Conservation (phyloP, 192 early-diverging fungal genomes). For the Gaertneriomyces semiglobifer region DNA sequence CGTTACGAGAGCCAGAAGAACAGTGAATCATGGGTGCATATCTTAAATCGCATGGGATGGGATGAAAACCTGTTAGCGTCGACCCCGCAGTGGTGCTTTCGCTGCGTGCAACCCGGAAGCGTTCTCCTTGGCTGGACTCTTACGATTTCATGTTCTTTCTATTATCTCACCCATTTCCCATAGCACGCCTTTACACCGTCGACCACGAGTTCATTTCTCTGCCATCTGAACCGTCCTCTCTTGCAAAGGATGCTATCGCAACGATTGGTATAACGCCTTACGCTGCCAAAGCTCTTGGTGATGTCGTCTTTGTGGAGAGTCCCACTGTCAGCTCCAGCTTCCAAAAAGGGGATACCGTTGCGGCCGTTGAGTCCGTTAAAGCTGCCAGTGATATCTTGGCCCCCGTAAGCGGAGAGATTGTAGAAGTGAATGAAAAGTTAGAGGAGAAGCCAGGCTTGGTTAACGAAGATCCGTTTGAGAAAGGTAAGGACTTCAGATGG, state of each 20-base stretch:
- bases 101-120: too few relatives aligned
- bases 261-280: slow-evolving; percentile 91
- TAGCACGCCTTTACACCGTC: slow-evolving; percentile 63
- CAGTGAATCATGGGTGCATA: too few relatives aligned
- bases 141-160: too few relatives aligned
- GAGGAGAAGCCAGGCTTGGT: slow-evolving; percentile 69
- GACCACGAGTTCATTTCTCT: slow-evolving; percentile 93
- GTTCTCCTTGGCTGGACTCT: too few relatives aligned
- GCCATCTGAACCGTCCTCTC: not conserved
- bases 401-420: slow-evolving; percentile 77
- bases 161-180: too few relatives aligned
- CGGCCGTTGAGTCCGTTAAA: slow-evolving; percentile 92
- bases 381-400: slow-evolving; percentile 89
- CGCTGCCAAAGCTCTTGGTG: slow-evolving; percentile 86
- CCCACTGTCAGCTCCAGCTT: slow-evolving; percentile 66
- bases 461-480: slow-evolving; percentile 68
- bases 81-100: too few relatives aligned
- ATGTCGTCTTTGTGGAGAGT: slow-evolving; percentile 91
- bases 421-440: slow-evolving; percentile 71
- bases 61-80: too few relatives aligned
- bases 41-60: too few relatives aligned
- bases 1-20: too few relatives aligned
- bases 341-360: slow-evolving; percentile 61
- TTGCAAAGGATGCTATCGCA: slow-evolving; percentile 42
- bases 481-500: slow-evolving; percentile 51